A percentile compares a stretch with the other conserved stretches of the same genome.
These are phyloP conservation scores for Amniculicola lignicola DNA, from an alignment of 495 filamentous ascomycete genomes.

Conservation along the genomic window DNA sequence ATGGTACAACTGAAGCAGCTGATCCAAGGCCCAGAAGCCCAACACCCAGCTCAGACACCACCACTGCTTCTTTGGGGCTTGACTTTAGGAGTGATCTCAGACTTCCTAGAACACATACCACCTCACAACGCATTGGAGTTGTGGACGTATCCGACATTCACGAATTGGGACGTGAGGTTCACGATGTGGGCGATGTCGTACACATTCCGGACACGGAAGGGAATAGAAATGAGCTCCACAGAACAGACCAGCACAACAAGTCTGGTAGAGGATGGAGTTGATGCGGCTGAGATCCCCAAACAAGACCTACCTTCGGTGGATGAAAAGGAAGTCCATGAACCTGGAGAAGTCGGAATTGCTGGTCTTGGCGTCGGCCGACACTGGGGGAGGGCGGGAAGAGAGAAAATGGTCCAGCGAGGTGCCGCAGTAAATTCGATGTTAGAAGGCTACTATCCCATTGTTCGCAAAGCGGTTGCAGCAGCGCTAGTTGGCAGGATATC, in stretches of 20 bases:
- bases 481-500: constrained; percentile 45
- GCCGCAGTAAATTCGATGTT: constrained; percentile 61
- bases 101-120: constrained; percentile 70
- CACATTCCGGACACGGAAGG: constrained; percentile 57
- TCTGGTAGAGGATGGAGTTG: constrained; percentile 31
- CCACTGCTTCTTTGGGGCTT: constrained; percentile 73
- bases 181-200: constrained; percentile 61
- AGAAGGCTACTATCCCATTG: constrained; percentile 65
- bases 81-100: constrained; percentile 67
- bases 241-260: not conserved
- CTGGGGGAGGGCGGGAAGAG: constrained; percentile 41
- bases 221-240: constrained; percentile 44
- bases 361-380: constrained; percentile 50
- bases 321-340: constrained; percentile 31
- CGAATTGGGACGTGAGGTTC: constrained; percentile 59
- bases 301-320: constrained; percentile 4
- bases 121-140: constrained; percentile 58
- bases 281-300: constrained; percentile 36
- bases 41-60: constrained; percentile 38
- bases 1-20: constrained; percentile 12
- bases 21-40: not conserved
- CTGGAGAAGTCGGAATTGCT: constrained; percentile 48
- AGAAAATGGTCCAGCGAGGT: constrained; percentile 28
- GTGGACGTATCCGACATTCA: constrained; percentile 75
- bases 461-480: constrained; percentile 58